phyloP scores from a whole-genome alignment of 2,329 filamentous ascomycete genomes.

The Talaromyces piceae region DNA sequence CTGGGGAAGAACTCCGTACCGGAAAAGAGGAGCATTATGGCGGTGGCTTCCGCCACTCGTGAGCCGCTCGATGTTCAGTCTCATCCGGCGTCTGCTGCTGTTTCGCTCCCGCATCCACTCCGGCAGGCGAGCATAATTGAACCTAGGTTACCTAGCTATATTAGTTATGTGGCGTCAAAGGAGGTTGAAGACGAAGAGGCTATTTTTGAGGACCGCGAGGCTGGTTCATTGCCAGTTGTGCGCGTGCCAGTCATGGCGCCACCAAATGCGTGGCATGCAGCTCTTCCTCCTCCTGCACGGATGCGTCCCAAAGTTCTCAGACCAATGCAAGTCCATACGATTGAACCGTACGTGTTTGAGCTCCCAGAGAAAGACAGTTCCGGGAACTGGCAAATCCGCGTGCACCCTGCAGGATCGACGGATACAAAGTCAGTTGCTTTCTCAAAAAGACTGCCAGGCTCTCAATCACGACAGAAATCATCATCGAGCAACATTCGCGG shows the following conservation, averaged over 20 bases:
- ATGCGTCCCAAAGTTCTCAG: constrained; percentile 44
- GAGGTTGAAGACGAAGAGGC: constrained; percentile 71
- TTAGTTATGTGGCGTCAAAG: constrained; percentile 50
- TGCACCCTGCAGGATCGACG: constrained; percentile 43
- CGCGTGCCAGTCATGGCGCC: constrained; percentile 58
- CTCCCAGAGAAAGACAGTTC: constrained; percentile 31
- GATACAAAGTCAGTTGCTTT: constrained; percentile 36
- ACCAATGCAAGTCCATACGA: constrained; percentile 45
- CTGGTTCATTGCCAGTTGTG: constrained; percentile 66
- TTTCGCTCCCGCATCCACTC: constrained; percentile 54
- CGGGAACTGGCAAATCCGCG: constrained; percentile 30
- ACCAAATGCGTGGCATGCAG: constrained; percentile 56
- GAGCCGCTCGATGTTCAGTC: constrained; percentile 55
- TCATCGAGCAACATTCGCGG: constrained; percentile 21
- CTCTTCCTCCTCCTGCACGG: constrained; percentile 30
- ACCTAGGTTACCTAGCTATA: constrained; percentile 34
- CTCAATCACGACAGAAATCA: constrained; percentile 20
- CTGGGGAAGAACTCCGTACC: constrained; percentile 52
- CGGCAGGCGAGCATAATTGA: constrained; percentile 26
- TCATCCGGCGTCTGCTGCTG: constrained; percentile 52
- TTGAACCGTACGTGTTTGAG: constrained; percentile 38
- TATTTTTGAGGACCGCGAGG: constrained; percentile 74
- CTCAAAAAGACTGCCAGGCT: constrained; percentile 23
- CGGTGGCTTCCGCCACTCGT: constrained; percentile 61
- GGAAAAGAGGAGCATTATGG: constrained; percentile 48